Base-by-base conservation (phyloP, 257 asterid species). In the Primulina tabacum region DNA sequence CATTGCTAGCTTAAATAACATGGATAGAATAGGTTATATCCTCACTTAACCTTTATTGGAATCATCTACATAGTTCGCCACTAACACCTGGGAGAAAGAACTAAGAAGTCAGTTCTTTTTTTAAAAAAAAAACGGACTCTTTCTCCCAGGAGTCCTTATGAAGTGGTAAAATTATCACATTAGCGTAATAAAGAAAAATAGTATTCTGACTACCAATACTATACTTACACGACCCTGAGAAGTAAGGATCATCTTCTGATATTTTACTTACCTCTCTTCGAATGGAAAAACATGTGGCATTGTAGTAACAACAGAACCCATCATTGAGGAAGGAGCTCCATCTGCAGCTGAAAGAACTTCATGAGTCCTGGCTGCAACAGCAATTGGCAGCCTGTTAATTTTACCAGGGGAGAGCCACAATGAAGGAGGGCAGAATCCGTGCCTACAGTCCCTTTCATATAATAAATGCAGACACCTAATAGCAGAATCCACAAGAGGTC, bases 331-430 rank as follows among this genome's bases (percentile, higher is more conserved):
- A 62, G 86, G 65, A 58, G 81, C 47, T 60, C 86, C 82, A 80
- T 87, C 92, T 43, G 82, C 75, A 38, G 83, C 83, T 70, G 92
- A 83, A 66, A 76, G 64, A 62, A 77, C 80, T 81, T 84, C 95
- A 81, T 86, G 97, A 80, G 92, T 87, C 82, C 99, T 87, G 47
- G 96, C 95, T 83, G 99, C 95, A 73, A 89, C 88, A 61, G 95
- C 97, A 76, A 89, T 82, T 58, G 99, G 95, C 50, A 90, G 90
- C 79, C 99, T 88, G 79, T 77, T 89, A 76, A 76, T 74, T 79
- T 86, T 89, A 77, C 92, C 96, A 52, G 99, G 99, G 58, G 99
- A 87, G 72, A 93, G 88, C 99, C 99, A 93, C 82, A 93, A 79
- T 62, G 86, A 81, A 65, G 96, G 90, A 81, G 89, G 92, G 70